Percentiles rank a stretch among this genome's conserved stretches.
Conservation (phyloP, 805 yeast species). For the Lipomyces starkeyi region DNA sequence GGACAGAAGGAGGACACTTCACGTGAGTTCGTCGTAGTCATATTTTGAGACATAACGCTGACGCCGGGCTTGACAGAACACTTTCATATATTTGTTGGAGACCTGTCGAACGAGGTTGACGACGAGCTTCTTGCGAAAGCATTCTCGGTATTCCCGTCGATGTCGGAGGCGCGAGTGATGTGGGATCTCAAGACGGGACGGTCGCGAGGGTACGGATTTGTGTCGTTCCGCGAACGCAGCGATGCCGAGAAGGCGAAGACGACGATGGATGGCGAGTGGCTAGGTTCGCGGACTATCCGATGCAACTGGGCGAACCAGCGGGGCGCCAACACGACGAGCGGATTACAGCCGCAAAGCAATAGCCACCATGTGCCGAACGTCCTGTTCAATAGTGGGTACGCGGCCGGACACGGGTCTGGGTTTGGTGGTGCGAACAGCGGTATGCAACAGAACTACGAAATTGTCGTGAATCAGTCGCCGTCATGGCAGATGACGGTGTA, state of each 20-base stretch:
- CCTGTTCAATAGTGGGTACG: neutral
- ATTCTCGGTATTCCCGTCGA: constrained; percentile 62
- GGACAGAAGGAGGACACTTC: constrained; percentile 40
- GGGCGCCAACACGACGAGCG: constrained; percentile 6
- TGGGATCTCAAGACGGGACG: constrained; percentile 83
- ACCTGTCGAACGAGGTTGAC: constrained; percentile 78
- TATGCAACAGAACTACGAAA: constrained; percentile 65
- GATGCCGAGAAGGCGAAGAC: constrained; percentile 79
- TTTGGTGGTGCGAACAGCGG: constrained; percentile 14
- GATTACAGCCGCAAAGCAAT: neutral
- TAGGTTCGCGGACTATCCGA: constrained; percentile 78
- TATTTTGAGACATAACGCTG: neutral
- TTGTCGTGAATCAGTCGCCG: constrained; percentile 78
- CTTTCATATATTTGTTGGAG: constrained; percentile 84
- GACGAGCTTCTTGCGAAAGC: constrained; percentile 70
- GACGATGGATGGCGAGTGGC: constrained; percentile 72
- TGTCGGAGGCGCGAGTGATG: constrained; percentile 89
- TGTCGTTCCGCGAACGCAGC: constrained; percentile 65
- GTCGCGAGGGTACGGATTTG: constrained; percentile 84
- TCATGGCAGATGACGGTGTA: constrained; percentile 86
- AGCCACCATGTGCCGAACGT: neutral
- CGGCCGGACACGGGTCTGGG: neutral
- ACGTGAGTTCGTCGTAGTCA: constrained; percentile 5
- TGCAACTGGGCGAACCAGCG: constrained; percentile 85
- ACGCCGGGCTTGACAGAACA: constrained; percentile 46